Conservation (phyloP, 768 basidiomycete species). For the Suillus fuscotomentosus region DNA sequence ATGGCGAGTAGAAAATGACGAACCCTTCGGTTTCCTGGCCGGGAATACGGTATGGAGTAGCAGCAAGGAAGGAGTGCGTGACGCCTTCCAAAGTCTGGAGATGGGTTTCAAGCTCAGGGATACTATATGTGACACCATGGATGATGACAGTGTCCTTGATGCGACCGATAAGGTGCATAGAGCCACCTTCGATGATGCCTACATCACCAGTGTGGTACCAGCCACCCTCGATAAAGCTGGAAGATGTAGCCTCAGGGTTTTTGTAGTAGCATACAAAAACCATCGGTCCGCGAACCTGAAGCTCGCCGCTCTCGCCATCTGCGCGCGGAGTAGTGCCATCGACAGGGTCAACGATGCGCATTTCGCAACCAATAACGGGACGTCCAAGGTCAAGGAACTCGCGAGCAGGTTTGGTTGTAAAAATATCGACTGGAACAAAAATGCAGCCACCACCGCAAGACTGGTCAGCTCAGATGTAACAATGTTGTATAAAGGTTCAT, state of each 20-base stretch:
- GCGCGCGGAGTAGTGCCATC: too few species aligned
- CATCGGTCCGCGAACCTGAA: too few species aligned
- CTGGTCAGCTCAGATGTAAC: neutral
- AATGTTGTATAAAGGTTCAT: conserved; percentile 10
- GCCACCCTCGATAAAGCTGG: too few species aligned
- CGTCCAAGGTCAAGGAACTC: conserved; percentile 39
- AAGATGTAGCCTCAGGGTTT: too few species aligned
- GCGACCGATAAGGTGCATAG: too few species aligned
- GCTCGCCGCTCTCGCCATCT: too few species aligned
- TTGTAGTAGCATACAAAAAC: too few species aligned
- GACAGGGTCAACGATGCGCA: conserved; percentile 37
- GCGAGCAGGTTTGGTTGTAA: conserved; percentile 14
- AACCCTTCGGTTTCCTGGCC: conserved; percentile 42
- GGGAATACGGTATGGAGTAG: conserved; percentile 34
- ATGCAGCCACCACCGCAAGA: conserved; percentile 35
- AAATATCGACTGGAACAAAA: conserved; percentile 32
- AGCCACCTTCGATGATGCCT: too few species aligned
- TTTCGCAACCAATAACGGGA: conserved; percentile 27
- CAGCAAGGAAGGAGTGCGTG: conserved; percentile 32
- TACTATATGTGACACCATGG: too few species aligned
- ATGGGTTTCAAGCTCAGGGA: conserved; percentile 34
- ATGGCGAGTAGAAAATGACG: conserved; percentile 35
- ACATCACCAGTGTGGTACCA: too few species aligned
- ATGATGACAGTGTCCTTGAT: too few species aligned
- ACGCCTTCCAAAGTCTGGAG: conserved; percentile 37